Base-by-base conservation (phyloP, 2,329 filamentous ascomycete species). In the Botrytis paeoniae region DNA sequence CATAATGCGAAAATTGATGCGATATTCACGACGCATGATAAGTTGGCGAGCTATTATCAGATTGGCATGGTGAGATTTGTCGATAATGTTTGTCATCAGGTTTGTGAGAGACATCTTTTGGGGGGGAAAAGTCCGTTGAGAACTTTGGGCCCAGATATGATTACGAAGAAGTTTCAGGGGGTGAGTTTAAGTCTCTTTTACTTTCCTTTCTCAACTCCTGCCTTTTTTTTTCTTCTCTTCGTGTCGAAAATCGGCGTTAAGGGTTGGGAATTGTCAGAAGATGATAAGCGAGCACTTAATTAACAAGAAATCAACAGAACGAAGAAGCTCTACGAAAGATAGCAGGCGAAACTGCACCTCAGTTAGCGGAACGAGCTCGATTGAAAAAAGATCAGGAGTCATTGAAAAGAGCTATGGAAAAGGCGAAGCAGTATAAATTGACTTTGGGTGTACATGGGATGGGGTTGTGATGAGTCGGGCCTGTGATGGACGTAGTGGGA, bases 11-110 rank as follows among this genome's bases (percentile, higher is more conserved):
- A 18, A 14, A 37, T 77, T 0, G 72, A 73, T 35, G 60, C 51
- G 14, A 68, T 75, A 3, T 71, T 76, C 7, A 72, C 60, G 0
- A 75, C 71, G 4, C 72, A 74, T 39, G 73, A 72, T 29, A 72
- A 73, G 10, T 60, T 77, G 25, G 68, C 66, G 9, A 70, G 72
- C 18, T 76, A 76, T 57, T 76, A 76, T 57, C 45, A 73, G 25
- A 69, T 75, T 32, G 75, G 73, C 4, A 64, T 74, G 71, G 35
- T 63, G 32, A 66, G 76, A 12, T 77, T 77, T 51, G 70, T 77
- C 22, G 76, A 77, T 70, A 76, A 77, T 60, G 66, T 77, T 35
- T 75, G 71, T 41, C 62, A 75, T 37, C 76, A 77, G n/a, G 74
- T 77, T 37, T 71, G 76, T 25, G 76, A 77, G 43, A 65, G 76